These are phyloP conservation scores for Puccinia hordei DNA, from an alignment of 1,284 basidiomycete species.

Conservation along the genomic window DNA sequence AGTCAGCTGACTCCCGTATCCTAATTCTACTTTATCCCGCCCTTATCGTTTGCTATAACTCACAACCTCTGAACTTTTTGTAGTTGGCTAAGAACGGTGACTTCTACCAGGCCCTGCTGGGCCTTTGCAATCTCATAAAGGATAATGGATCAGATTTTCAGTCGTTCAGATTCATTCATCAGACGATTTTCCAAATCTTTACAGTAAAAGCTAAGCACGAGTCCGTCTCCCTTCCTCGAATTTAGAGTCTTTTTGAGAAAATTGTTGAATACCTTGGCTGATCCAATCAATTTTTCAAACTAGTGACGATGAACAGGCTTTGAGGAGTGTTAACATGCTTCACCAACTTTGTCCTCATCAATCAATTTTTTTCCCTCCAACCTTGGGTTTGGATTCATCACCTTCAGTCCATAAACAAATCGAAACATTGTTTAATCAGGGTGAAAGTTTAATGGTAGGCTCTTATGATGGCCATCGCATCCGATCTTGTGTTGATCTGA, in stretches of 20 bases:
- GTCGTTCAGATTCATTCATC: slow-evolving; percentile 34
- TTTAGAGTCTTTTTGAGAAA: not conserved
- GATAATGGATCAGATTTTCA: slow-evolving; percentile 26
- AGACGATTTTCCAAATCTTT: slow-evolving; percentile 32
- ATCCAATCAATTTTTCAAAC: not conserved
- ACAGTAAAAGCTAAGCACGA: slow-evolving; percentile 33
- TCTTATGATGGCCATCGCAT: not conserved
- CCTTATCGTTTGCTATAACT: not conserved
- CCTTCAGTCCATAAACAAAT: slow-evolving; percentile 29
- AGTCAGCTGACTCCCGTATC: not conserved
- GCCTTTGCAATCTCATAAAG: slow-evolving; percentile 16
- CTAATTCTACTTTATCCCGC: not conserved
- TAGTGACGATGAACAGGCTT: slow-evolving; percentile 12
- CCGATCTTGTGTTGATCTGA: not conserved
- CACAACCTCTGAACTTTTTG: not conserved
- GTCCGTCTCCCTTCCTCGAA: slow-evolving; percentile 17
- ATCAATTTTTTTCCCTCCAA: slow-evolving; percentile 8
- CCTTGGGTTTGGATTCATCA: not conserved
- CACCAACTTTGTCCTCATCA: not conserved
- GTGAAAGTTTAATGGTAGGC: slow-evolving; percentile 34
- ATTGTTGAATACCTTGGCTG: not conserved
- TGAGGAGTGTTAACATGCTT: slow-evolving; percentile 5
- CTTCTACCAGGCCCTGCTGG: slow-evolving; percentile 17
- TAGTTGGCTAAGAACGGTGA: slow-evolving; percentile 38
- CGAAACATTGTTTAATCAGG: slow-evolving; percentile 17